These are phyloP conservation scores for Vicia sativa DNA, from an alignment of 306 rosid genomes.

Conservation along the genomic window DNA sequence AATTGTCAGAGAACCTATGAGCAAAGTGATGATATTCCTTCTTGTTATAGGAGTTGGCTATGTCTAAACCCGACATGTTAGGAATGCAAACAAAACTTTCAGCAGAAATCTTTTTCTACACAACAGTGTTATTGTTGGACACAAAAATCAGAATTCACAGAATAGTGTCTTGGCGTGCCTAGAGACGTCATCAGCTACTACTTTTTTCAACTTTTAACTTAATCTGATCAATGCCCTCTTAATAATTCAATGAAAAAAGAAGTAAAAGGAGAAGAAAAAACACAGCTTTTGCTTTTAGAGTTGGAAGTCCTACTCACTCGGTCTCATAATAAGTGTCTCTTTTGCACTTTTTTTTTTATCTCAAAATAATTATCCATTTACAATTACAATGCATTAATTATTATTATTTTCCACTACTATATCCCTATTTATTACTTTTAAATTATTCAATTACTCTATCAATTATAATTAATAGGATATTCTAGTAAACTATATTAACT, in stretches of 20 bases:
- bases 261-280: conserved; percentile 34
- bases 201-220: conserved; percentile 34
- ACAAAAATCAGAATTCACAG: no score
- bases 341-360: no score
- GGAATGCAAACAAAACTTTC: conserved; percentile 53
- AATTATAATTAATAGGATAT: no score
- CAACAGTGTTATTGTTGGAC: conserved; percentile 37
- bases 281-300: conserved; percentile 46
- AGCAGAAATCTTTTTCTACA: conserved; percentile 31
- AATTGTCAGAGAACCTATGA: conserved; percentile 32
- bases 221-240: conserved; percentile 20
- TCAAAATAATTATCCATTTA: no score
- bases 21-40: conserved; percentile 50
- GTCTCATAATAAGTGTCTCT: no score
- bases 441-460: no score
- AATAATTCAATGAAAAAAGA: conserved; percentile 43
- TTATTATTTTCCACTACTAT: no score
- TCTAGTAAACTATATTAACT: no score
- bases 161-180: conserved; percentile 84
- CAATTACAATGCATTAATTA: no score
- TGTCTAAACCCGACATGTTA: conserved; percentile 69
- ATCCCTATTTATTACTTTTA: no score
- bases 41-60: conserved; percentile 61
- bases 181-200: conserved; percentile 53
- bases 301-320: conserved; percentile 22